These are phyloP conservation scores for Zygosaccharomyces rouxii DNA, from an alignment of 805 yeast genomes.

Conservation along the genomic window DNA sequence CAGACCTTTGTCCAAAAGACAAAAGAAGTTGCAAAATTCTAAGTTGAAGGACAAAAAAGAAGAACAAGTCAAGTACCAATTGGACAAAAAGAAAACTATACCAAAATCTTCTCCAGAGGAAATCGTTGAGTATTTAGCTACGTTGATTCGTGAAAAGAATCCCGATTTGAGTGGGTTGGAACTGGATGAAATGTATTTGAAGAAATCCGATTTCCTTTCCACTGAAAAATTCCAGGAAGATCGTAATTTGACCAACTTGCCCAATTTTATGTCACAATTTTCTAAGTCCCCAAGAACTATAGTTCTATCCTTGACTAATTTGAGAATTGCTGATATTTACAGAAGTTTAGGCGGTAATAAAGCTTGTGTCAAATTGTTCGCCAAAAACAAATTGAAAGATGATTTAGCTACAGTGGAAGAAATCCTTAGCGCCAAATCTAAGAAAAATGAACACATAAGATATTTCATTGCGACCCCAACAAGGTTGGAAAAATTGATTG, in stretches of 20 bases:
- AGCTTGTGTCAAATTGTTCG: constrained; percentile 64
- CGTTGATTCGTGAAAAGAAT: constrained; percentile 53
- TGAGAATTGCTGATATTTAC: constrained; percentile 81
- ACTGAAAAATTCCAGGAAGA: constrained; percentile 53
- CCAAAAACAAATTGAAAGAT: constrained; percentile 65
- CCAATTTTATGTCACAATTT: constrained; percentile 48
- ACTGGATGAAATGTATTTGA: constrained; percentile 58
- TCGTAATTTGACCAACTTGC: constrained; percentile 53
- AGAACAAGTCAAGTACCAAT: constrained; percentile 61
- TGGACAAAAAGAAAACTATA: constrained; percentile 50
- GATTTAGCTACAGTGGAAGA: constrained; percentile 41
- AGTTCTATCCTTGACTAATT: constrained; percentile 68
- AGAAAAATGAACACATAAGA: constrained; percentile 19
- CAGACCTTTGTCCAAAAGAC: constrained; percentile 28
- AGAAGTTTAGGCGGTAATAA: constrained; percentile 53
- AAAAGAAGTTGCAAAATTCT: constrained; percentile 31
- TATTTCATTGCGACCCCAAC: constrained; percentile 33
- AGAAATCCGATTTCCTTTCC: constrained; percentile 53
- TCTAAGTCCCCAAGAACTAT: constrained; percentile 43
- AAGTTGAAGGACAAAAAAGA: constrained; percentile 61
- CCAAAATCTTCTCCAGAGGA: constrained; percentile 53
- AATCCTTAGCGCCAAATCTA: constrained; percentile 15
- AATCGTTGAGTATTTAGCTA: constrained; percentile 65
- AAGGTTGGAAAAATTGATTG: constrained; percentile 30
- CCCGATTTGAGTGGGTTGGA: constrained; percentile 73